Conservation (phyloP, 805 yeast species). For the Monosporozyma aerobia region DNA sequence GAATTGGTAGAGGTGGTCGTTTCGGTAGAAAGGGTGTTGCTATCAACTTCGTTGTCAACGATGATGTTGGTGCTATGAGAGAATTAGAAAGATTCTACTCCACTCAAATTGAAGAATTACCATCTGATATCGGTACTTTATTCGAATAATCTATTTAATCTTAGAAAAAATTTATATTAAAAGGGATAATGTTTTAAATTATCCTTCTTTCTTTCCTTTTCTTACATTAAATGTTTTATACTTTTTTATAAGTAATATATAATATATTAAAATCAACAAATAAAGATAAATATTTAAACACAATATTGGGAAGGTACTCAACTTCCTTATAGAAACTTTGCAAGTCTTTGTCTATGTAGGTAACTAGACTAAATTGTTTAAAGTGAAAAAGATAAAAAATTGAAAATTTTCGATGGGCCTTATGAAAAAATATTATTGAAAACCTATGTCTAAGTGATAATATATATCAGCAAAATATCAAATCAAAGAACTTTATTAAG, state of each 20-base stretch:
- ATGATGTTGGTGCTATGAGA: constrained; percentile 64
- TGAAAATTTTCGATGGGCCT: constrained; percentile 5
- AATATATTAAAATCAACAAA: not conserved
- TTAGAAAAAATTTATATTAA: not conserved
- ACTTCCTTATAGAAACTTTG: not conserved
- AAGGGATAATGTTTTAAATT: not conserved
- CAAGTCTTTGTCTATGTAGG: not conserved
- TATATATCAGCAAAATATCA: too few relatives aligned
- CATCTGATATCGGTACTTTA: constrained; percentile 56
- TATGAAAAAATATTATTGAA: not conserved
- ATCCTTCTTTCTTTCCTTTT: not conserved
- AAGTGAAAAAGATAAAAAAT: not conserved
- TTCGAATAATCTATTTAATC: constrained; percentile 13
- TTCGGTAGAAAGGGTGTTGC: constrained; percentile 99
- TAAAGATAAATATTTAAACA: not conserved
- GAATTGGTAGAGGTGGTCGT: constrained; percentile 97
- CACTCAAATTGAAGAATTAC: constrained; percentile 69
- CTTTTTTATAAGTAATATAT: not conserved
- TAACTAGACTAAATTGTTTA: not conserved
- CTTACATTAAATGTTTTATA: not conserved
- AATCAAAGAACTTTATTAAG: not conserved
- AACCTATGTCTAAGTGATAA: not conserved
- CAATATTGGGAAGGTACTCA: not conserved
- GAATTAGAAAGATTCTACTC: constrained; percentile 69
- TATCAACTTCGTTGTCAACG: constrained; percentile 79